Percentiles rank a stretch among this genome's conserved stretches.
Evolutionary conservation across 2,329 filamentous ascomycete genomes (phyloP).

Genomic region (Claviceps sp.): DNA sequence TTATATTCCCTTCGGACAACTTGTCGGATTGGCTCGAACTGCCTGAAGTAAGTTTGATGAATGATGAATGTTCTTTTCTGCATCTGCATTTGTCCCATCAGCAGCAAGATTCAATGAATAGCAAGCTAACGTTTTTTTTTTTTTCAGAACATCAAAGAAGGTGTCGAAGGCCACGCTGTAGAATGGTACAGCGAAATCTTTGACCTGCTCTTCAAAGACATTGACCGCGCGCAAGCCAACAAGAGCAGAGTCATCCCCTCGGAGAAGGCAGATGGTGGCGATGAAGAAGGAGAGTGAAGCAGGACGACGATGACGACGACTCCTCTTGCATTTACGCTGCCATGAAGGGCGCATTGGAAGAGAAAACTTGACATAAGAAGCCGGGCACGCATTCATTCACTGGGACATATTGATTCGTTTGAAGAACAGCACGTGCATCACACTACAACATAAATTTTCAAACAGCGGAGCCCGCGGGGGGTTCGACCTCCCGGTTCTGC

Average conservation of each 20-base stretch:
- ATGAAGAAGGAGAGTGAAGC: conserved; percentile 22
- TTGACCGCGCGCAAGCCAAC: conserved; percentile 63
- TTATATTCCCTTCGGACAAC: conserved; percentile 93
- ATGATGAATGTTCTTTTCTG: neutral
- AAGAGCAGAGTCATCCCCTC: conserved; percentile 52
- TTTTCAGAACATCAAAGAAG: conserved; percentile 87
- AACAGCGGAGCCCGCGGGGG: too few species aligned
- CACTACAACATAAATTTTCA: too few species aligned
- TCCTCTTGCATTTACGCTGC: neutral
- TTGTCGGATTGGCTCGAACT: conserved; percentile 95
- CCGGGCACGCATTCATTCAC: too few species aligned
- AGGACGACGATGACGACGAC: neutral
- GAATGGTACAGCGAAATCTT: conserved; percentile 94
- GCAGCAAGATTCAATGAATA: neutral
- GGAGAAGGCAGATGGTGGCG: conserved; percentile 28
- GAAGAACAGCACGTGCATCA: too few species aligned
- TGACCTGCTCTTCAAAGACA: conserved; percentile 70
- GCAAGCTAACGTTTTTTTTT: neutral
- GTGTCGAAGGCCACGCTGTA: conserved; percentile 81
- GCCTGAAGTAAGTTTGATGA: conserved; percentile 60
- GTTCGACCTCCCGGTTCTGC: neutral
- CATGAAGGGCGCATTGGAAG: too few species aligned
- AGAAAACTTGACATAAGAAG: too few species aligned
- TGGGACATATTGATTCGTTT: too few species aligned
- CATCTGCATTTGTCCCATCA: too few species aligned